These are phyloP conservation scores for Sclerotinia spermophila DNA, from an alignment of 2,329 filamentous ascomycete species.

Conservation along the genomic window DNA sequence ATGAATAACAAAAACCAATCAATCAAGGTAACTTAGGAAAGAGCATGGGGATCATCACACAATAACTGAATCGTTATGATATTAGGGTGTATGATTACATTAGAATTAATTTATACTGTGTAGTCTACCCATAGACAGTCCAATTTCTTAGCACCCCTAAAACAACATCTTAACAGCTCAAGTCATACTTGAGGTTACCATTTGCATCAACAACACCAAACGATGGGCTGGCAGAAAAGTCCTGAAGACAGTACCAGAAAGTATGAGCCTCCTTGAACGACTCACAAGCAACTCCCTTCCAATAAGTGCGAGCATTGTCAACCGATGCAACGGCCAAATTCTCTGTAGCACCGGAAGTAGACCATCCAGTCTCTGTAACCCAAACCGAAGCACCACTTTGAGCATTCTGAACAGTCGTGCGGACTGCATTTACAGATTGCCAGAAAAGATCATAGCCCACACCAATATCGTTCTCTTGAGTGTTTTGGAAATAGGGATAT, in stretches of 20 bases:
- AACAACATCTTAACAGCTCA: slow-evolving; percentile 25
- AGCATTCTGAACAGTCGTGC: slow-evolving; percentile 40
- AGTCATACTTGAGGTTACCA: slow-evolving; percentile 29
- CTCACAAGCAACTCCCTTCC: slow-evolving; percentile 58
- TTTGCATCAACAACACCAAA: slow-evolving; percentile 41
- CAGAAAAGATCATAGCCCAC: slow-evolving; percentile 54
- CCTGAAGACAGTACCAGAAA: slow-evolving; percentile 61
- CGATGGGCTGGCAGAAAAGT: slow-evolving; percentile 44
- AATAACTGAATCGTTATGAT: neutral
- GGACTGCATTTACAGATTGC: slow-evolving; percentile 35
- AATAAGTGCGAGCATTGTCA: slow-evolving; percentile 61
- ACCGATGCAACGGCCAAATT: slow-evolving; percentile 53
- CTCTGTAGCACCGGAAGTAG: slow-evolving; percentile 50
- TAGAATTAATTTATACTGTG: slow-evolving; percentile 3
- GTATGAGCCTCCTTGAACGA: slow-evolving; percentile 52
- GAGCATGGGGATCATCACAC: neutral
- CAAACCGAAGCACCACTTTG: slow-evolving; percentile 54
- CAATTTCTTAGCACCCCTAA: neutral
- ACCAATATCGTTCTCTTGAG: slow-evolving; percentile 52
- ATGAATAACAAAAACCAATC: neutral
- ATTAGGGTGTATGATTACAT: neutral
- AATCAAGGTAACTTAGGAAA: neutral
- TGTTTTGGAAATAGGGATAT: slow-evolving; percentile 63
- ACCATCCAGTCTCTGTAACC: slow-evolving; percentile 66
- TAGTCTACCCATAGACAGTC: neutral